These are phyloP conservation scores for Pisolithus marmoratus DNA, from an alignment of 768 basidiomycete species.

Conservation along the genomic window DNA sequence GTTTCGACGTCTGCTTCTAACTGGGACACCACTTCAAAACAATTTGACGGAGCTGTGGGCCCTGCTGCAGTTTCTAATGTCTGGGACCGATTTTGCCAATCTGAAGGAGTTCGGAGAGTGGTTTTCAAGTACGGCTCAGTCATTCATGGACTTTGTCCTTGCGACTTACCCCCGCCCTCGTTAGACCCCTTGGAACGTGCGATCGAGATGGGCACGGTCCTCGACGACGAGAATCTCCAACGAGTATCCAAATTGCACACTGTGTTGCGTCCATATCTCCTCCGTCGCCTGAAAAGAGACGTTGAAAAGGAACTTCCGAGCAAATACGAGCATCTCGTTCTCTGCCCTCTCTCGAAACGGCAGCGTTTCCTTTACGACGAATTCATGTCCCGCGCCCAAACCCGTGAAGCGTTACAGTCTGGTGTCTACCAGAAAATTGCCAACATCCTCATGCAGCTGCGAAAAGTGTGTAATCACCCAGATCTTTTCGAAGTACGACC, in stretches of 20 bases:
- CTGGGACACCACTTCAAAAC: constrained; percentile 95
- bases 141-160: not conserved
- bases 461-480: constrained; percentile 95
- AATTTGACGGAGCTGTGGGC: constrained; percentile 96
- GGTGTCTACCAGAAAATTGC: constrained; percentile 86
- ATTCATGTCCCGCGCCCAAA: constrained; percentile 87
- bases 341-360: constrained; percentile 84
- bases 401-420: constrained; percentile 73
- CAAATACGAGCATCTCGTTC: constrained; percentile 86
- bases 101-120: constrained; percentile 92
- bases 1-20: constrained; percentile 81
- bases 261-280: constrained; percentile 92
- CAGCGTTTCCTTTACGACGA: constrained; percentile 96
- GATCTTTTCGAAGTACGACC: constrained; percentile 89
- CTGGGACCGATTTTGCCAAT: constrained; percentile 83
- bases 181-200: constrained; percentile 91
- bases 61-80: constrained; percentile 90
- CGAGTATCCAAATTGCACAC: constrained; percentile 86
- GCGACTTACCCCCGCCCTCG: constrained; percentile 2
- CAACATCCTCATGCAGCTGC: constrained; percentile 96
- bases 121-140: constrained; percentile 76
- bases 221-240: constrained; percentile 80
- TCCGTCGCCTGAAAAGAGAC: constrained; percentile 95
- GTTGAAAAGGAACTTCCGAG: constrained; percentile 94
- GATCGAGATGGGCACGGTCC: constrained; percentile 71